Conservation (phyloP, 78 protist species). For the Mastigamoeba balamuthi region DNA sequence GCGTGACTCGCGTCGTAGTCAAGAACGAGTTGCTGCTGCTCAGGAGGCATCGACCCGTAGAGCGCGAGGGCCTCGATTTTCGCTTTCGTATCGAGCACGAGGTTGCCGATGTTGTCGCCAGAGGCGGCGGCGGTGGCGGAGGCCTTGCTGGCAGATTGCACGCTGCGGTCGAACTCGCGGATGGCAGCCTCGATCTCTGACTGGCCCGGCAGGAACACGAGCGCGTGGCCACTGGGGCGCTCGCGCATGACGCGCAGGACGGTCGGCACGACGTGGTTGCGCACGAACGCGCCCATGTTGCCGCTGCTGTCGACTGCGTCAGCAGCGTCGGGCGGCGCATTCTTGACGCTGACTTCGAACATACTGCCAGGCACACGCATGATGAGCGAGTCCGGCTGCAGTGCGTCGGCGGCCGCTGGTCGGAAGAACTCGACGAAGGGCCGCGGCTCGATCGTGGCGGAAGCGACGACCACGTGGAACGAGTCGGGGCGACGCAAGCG, state of each 20-base stretch:
- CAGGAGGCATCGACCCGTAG: not conserved
- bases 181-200: not conserved
- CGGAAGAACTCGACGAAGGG: conserved; percentile 51
- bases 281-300: not conserved
- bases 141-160: no score
- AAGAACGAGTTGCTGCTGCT: not conserved
- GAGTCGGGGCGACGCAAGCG: conserved; percentile 4
- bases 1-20: no score
- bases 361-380: not conserved
- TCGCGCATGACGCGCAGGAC: not conserved
- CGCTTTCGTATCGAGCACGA: no score
- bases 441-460: conserved; percentile 65
- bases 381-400: not conserved
- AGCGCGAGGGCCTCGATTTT: not conserved
- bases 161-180: not conserved
- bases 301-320: not conserved
- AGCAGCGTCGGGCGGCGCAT: not conserved
- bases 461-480: conserved; percentile 25
- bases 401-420: no score
- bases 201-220: not conserved
- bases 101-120: no score
- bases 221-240: not conserved
- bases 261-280: not conserved
- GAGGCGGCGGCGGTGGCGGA: no score
- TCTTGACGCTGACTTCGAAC: not conserved